These are phyloP conservation scores for Scheffersomyces insectosa DNA, from an alignment of 1,139 yeast genomes.

Conservation along the genomic window DNA sequence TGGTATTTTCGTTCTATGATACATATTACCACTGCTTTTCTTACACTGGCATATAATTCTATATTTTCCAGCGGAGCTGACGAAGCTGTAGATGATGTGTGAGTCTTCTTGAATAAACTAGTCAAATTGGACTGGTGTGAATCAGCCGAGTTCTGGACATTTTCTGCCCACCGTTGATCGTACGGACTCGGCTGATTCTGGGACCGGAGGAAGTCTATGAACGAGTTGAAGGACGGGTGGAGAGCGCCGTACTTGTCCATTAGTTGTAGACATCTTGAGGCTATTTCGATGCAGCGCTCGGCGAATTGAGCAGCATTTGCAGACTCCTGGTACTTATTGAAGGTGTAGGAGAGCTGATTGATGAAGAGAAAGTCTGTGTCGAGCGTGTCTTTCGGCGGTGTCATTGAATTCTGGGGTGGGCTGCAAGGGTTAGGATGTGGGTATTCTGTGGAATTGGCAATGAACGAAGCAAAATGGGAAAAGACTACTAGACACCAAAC, in stretches of 20 bases:
- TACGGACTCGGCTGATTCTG: conserved; percentile 5
- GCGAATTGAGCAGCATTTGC: conserved; percentile 8
- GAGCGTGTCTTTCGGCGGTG: background rate
- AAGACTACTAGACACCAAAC: too few species aligned
- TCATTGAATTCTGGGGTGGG: too few species aligned
- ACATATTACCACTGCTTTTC: conserved; percentile 8
- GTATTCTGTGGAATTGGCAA: too few species aligned
- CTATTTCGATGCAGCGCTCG: background rate
- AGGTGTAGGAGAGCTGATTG: conserved; percentile 8
- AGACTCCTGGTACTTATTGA: conserved; percentile 7
- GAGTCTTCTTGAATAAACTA: background rate
- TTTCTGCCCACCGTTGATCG: background rate
- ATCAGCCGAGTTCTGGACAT: background rate
- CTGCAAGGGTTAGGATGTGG: too few species aligned
- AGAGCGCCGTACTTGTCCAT: conserved; percentile 23
- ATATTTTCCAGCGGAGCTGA: conserved; percentile 6
- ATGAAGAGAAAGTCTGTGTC: conserved; percentile 12
- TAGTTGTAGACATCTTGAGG: conserved; percentile 12
- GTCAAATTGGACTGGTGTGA: background rate
- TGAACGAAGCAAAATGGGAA: too few species aligned
- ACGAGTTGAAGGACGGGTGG: conserved; percentile 14
- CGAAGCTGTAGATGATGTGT: background rate
- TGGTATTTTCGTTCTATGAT: conserved; percentile 22
- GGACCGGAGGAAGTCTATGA: conserved; percentile 10
- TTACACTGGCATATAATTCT: conserved; percentile 7